Evolutionary conservation across 108 stramenopile species (phyloP).

Genomic region (Fragilariopsis cylindrus): DNA sequence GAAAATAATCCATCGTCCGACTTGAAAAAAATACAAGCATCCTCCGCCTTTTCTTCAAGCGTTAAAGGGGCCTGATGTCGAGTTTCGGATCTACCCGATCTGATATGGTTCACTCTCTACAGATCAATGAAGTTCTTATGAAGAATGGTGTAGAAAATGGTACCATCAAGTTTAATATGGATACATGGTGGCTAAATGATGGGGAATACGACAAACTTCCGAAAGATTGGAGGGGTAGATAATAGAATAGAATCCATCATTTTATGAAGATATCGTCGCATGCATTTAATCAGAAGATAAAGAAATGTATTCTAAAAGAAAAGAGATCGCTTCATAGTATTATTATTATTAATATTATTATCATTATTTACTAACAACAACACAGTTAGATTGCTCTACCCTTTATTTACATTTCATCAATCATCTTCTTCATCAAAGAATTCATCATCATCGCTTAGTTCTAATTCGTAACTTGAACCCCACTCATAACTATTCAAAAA

Average conservation of each 20-base stretch:
- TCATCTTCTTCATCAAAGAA: constrained; percentile 23
- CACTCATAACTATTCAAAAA: constrained; percentile 18
- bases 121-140: constrained; percentile 30
- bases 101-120: no score
- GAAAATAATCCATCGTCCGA: no score
- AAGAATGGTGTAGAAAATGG: constrained; percentile 45
- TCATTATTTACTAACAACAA: no score
- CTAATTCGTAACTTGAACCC: neutral
- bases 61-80: no score
- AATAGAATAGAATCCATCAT: neutral
- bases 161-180: constrained; percentile 34
- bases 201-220: neutral
- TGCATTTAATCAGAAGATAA: no score
- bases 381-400: no score
- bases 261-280: no score
- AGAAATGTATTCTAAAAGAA: neutral
- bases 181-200: constrained; percentile 43
- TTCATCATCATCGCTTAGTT: neutral
- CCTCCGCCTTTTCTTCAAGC: no score
- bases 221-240: neutral
- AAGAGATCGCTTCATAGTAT: neutral
- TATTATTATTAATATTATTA: neutral
- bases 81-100: no score
- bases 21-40: no score
- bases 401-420: neutral